Percentiles rank a stretch among this genome's conserved stretches.
Conservation (phyloP, 495 filamentous ascomycete species). For the Penicillium angulare region DNA sequence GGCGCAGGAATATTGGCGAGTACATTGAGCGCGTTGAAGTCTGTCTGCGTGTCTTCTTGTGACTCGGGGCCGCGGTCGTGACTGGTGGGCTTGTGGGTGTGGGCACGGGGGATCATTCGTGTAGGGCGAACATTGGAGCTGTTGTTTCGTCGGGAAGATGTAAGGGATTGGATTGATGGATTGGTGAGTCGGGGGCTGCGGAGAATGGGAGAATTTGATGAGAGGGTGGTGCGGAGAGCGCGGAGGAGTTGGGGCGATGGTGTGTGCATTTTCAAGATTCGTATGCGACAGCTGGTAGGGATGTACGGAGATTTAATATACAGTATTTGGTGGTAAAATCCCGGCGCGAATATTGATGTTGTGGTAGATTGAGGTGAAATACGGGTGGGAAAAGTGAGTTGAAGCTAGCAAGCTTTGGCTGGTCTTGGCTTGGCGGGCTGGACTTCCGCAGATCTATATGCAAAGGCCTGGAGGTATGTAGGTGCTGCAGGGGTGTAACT, state of each 20-base stretch:
- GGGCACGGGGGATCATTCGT: constrained; percentile 41
- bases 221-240: constrained; percentile 39
- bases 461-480: too few species aligned
- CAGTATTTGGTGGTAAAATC: too few species aligned
- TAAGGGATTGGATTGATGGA: constrained; percentile 8
- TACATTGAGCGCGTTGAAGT: constrained; percentile 75
- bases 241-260: constrained; percentile 47
- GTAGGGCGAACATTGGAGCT: constrained; percentile 27
- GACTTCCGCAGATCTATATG: too few species aligned
- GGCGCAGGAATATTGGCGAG: constrained; percentile 74
- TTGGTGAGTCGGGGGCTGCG: constrained; percentile 16
- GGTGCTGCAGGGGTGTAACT: too few species aligned
- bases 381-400: constrained; percentile 1
- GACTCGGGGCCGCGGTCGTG: constrained; percentile 59
- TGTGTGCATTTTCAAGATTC: constrained; percentile 29
- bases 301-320: too few species aligned
- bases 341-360: too few species aligned
- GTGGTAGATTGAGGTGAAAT: constrained; percentile 1
- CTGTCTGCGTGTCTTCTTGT: constrained; percentile 65
- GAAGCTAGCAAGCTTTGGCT: constrained; percentile 1
- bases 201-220: constrained; percentile 10
- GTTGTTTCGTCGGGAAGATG: constrained; percentile 24
- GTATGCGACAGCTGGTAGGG: too few species aligned
- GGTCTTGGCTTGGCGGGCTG: too few species aligned
- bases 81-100: constrained; percentile 38